Percentiles rank a stretch among this genome's conserved stretches.
Conservation (phyloP, 176 grass and related monocot genomes). For the Musa itinerans region DNA sequence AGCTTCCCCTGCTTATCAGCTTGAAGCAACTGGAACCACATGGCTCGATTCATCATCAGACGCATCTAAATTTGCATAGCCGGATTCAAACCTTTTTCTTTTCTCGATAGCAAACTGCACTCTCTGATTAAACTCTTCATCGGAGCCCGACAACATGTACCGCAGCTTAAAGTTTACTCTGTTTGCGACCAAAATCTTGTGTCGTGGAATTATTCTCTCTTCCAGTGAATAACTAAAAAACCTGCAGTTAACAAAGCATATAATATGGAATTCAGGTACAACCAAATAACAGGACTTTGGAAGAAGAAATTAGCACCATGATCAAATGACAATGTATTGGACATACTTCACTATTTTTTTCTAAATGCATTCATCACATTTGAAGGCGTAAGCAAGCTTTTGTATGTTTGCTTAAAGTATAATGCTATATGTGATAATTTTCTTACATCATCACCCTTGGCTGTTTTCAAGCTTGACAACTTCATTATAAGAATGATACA, state of each 20-base stretch:
- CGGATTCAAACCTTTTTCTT: slow-evolving; percentile 65
- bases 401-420: neutral
- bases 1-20: neutral
- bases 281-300: neutral
- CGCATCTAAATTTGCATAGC: slow-evolving; percentile 20
- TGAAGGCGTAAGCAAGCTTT: neutral
- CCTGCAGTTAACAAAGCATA: slow-evolving; percentile 21
- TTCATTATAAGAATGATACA: neutral
- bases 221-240: slow-evolving; percentile 95
- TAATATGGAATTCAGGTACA: neutral
- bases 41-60: slow-evolving; percentile 9
- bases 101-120: slow-evolving; percentile 50
- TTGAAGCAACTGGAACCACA: neutral
- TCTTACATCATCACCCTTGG: neutral
- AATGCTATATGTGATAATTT: too few relatives aligned
- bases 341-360: too few relatives aligned
- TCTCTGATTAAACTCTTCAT: slow-evolving; percentile 65
- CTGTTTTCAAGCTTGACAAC: neutral
- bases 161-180: slow-evolving; percentile 87
- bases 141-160: slow-evolving; percentile 62
- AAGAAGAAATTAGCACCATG: too few relatives aligned
- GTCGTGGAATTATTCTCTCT: slow-evolving; percentile 60
- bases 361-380: neutral
- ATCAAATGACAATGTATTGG: too few relatives aligned
- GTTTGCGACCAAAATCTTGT: slow-evolving; percentile 56